Percentiles rank a stretch among this genome's conserved stretches.
These are phyloP conservation scores for Heliamphora pulchella DNA, from an alignment of 179 eudicot genomes.

Conservation along the genomic window DNA sequence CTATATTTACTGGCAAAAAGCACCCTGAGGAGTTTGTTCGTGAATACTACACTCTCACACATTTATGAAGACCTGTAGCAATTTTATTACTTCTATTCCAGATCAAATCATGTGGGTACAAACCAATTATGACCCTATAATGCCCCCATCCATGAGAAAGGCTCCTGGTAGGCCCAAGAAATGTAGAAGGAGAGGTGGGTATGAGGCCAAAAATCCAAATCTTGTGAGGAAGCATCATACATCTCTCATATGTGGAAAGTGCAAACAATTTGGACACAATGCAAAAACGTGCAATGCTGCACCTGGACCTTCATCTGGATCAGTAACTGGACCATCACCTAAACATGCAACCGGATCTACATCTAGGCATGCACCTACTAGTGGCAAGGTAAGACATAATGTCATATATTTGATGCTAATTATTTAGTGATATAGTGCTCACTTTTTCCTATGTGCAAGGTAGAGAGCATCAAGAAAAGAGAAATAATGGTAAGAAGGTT, in stretches of 20 bases:
- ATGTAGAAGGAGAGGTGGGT: background rate
- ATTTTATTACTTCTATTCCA: background rate
- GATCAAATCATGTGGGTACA: background rate
- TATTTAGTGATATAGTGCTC: too few species aligned
- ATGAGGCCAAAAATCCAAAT: background rate
- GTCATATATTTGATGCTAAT: too few species aligned
- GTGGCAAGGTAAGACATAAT: too few species aligned
- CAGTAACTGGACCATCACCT: too few species aligned
- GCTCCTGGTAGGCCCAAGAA: background rate
- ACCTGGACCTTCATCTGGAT: background rate
- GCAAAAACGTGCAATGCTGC: background rate
- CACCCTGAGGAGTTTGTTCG: background rate
- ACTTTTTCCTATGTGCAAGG: too few species aligned
- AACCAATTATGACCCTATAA: background rate
- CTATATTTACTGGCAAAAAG: background rate
- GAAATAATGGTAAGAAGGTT: too few species aligned
- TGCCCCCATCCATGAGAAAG: background rate
- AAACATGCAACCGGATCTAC: too few species aligned
- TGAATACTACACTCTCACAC: background rate
- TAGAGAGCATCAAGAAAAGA: too few species aligned
- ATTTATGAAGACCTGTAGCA: background rate
- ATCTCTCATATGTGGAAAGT: background rate
- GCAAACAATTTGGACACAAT: background rate
- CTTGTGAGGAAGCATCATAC: background rate
- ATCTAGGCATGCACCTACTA: too few species aligned